A percentile compares a stretch with the other conserved stretches of the same genome.
phyloP scores from a whole-genome alignment of 768 basidiomycete species.

The Suillus variegatus region DNA sequence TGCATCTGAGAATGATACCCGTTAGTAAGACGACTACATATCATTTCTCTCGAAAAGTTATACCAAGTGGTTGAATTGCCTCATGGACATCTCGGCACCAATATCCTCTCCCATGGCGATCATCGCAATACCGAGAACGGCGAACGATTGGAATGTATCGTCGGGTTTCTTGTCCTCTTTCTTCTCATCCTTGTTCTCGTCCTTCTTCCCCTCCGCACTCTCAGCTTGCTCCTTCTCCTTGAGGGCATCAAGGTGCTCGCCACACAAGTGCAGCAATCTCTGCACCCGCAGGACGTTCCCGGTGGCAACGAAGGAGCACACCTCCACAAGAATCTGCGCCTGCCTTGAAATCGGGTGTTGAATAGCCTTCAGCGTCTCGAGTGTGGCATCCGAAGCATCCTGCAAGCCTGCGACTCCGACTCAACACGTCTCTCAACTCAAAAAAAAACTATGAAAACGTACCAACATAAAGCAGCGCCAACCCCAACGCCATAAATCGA shows the following conservation, averaged over 20 bases:
- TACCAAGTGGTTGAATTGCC: conserved; percentile 97
- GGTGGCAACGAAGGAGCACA: conserved; percentile 92
- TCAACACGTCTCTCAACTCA: conserved; percentile 12
- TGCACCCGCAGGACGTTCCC: conserved; percentile 95
- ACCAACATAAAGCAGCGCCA: conserved; percentile 93
- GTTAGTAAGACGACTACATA: conserved; percentile 16
- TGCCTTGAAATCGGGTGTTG: conserved; percentile 91
- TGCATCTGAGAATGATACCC: conserved; percentile 74
- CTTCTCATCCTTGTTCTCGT: conserved; percentile 49
- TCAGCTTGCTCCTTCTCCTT: conserved; percentile 39
- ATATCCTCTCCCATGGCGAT: conserved; percentile 89
- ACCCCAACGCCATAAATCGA: conserved; percentile 83
- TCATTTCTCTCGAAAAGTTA: conserved; percentile 24
- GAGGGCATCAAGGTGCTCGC: conserved; percentile 75
- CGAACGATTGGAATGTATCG: conserved; percentile 88
- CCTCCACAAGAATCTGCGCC: conserved; percentile 89
- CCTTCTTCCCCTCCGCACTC: conserved; percentile 27
- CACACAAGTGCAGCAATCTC: conserved; percentile 88
- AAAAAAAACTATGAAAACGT: conserved; percentile 21
- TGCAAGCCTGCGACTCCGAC: conserved; percentile 66
- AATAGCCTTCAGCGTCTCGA: conserved; percentile 91
- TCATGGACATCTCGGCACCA: conserved; percentile 95
- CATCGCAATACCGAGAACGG: conserved; percentile 92
- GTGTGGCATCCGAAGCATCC: conserved; percentile 90
- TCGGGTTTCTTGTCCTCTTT: conserved; percentile 46